Evolutionary conservation across 129 eudicot genomes (phyloP).

Genomic region (Flaveria sonorensis): DNA sequence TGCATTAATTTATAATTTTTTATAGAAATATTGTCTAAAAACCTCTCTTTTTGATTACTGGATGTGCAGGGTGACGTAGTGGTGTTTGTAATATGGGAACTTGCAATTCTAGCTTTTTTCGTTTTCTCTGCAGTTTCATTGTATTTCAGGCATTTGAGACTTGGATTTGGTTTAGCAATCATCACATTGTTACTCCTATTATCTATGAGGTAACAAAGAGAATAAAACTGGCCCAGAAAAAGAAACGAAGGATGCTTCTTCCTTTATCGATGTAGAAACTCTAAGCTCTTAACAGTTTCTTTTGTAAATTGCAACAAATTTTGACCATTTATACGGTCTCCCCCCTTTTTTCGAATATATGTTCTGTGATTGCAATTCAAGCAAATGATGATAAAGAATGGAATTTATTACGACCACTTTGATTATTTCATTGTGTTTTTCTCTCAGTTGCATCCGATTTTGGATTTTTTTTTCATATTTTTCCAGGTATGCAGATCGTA

Average conservation of each 20-base stretch:
- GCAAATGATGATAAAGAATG: constrained; percentile 39
- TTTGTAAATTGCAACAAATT: constrained; percentile 46
- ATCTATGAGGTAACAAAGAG: constrained; percentile 92
- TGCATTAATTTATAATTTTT: not conserved
- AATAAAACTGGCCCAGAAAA: constrained; percentile 78
- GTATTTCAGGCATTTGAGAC: constrained; percentile 74
- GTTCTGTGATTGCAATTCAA: constrained; percentile 42
- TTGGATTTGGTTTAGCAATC: constrained; percentile 63
- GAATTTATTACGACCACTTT: constrained; percentile 20
- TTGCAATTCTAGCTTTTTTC: constrained; percentile 75
- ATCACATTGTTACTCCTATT: constrained; percentile 67
- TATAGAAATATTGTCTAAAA: constrained; percentile 3
- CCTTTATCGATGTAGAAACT: constrained; percentile 85
- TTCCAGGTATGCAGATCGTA: constrained; percentile 18
- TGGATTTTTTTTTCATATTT: constrained; percentile 14
- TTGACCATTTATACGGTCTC: constrained; percentile 47
- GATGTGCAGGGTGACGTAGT: constrained; percentile 89
- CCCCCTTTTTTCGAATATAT: constrained; percentile 17
- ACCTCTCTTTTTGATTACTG: not conserved
- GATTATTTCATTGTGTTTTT: constrained; percentile 24
- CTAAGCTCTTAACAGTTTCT: constrained; percentile 13
- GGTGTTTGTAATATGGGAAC: constrained; percentile 89
- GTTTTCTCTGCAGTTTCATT: constrained; percentile 91
- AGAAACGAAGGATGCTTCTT: constrained; percentile 98
- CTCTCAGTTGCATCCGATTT: constrained; percentile 9